phyloP scores from a whole-genome alignment of 768 basidiomycete genomes.

The Termitomyces sp. region DNA sequence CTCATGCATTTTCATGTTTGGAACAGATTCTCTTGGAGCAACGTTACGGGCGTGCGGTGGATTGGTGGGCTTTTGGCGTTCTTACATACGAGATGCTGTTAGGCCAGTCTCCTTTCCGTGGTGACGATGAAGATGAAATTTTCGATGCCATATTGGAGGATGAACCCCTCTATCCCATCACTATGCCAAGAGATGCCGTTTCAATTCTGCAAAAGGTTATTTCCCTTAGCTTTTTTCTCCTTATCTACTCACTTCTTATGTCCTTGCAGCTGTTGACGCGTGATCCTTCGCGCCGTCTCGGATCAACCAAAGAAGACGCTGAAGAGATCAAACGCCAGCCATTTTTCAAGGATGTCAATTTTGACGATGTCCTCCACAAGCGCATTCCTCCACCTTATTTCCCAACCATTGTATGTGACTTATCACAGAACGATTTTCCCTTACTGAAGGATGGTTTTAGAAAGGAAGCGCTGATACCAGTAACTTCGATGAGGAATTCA shows the following conservation, averaged over 20 bases:
- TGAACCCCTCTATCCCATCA: constrained; percentile 97
- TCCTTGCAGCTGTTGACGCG: constrained; percentile 75
- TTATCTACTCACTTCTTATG: not conserved
- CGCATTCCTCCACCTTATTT: constrained; percentile 97
- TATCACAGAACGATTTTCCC: not conserved
- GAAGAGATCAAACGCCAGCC: constrained; percentile 96
- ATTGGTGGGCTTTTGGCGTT: constrained; percentile 99
- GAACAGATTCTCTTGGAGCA: constrained; percentile 95
- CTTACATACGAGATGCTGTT: constrained; percentile 98
- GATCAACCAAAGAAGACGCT: constrained; percentile 88
- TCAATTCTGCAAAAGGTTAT: constrained; percentile 89
- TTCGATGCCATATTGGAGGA: constrained; percentile 99
- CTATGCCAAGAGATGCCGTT: constrained; percentile 97
- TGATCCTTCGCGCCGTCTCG: constrained; percentile 86
- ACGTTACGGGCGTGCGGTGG: constrained; percentile 96
- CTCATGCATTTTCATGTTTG: not conserved
- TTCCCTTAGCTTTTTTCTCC: not conserved
- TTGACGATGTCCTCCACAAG: constrained; percentile 95
- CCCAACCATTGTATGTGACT: constrained; percentile 78
- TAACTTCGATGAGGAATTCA: constrained; percentile 98
- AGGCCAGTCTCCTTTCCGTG: constrained; percentile 98
- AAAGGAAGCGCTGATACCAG: constrained; percentile 84
- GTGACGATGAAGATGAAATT: constrained; percentile 99
- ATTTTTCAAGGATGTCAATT: constrained; percentile 98
- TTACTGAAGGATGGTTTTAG: constrained; percentile 28